Evolutionary conservation across 2,329 filamentous ascomycete species (phyloP).

Genomic region (Sclerotinia nivalis): DNA sequence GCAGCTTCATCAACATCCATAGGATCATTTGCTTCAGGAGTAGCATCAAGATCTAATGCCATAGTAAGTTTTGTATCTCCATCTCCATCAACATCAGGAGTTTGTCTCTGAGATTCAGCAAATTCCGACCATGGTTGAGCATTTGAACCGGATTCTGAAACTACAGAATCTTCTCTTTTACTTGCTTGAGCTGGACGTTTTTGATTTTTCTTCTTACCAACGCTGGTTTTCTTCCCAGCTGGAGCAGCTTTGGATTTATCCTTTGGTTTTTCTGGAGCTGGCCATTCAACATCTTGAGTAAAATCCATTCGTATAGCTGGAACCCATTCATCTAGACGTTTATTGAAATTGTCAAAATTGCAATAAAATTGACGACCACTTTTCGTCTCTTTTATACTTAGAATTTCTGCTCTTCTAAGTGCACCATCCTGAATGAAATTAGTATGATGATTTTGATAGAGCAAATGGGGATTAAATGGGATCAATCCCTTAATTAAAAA

Average conservation of each 20-base stretch:
- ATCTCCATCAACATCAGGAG: constrained; percentile 36
- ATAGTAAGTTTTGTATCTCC: constrained; percentile 35
- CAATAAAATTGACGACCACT: constrained; percentile 61
- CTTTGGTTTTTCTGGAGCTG: constrained; percentile 76
- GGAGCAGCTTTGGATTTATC: constrained; percentile 68
- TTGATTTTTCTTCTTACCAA: constrained; percentile 45
- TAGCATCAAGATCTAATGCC: constrained; percentile 37
- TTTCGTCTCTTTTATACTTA: constrained; percentile 90
- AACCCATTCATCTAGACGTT: constrained; percentile 72
- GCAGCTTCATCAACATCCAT: constrained; percentile 59
- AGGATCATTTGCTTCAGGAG: constrained; percentile 43
- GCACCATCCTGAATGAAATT: constrained; percentile 65
- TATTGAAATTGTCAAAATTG: constrained; percentile 42
- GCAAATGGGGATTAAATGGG: background rate
- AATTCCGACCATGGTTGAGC: constrained; percentile 40
- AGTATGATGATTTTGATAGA: constrained; percentile 30
- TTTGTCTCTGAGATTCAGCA: constrained; percentile 36
- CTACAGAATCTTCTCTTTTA: constrained; percentile 40
- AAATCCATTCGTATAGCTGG: constrained; percentile 81
- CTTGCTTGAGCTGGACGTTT: constrained; percentile 39
- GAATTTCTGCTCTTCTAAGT: constrained; percentile 87
- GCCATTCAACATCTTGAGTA: constrained; percentile 91
- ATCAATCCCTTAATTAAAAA: background rate
- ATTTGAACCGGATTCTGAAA: constrained; percentile 38
- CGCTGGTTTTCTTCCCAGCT: constrained; percentile 46